Evolutionary conservation across 1,284 basidiomycete species (phyloP).

Genomic region (Erythrobasidium hasegawianum): DNA sequence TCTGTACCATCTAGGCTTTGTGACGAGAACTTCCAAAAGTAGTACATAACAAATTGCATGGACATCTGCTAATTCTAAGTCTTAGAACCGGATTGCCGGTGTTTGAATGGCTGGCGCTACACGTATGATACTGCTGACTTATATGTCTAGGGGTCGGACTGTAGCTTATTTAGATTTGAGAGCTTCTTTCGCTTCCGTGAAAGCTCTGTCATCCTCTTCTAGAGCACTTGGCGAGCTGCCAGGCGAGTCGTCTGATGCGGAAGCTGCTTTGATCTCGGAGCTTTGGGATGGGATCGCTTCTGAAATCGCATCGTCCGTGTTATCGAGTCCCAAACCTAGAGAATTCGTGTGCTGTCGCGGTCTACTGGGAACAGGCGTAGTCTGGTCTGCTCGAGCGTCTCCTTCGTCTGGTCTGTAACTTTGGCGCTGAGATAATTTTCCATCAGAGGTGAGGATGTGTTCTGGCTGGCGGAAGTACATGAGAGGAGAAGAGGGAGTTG

Average conservation of each 20-base stretch:
- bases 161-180: too few relatives aligned
- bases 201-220: slow-evolving; percentile 22
- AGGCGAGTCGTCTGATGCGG: slow-evolving; percentile 6
- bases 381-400: background rate
- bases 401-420: background rate
- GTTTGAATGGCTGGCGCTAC: too few relatives aligned
- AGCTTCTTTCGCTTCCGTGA: slow-evolving; percentile 14
- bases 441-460: background rate
- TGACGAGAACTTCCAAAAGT: too few relatives aligned
- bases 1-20: too few relatives aligned
- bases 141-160: too few relatives aligned
- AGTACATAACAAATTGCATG: too few relatives aligned
- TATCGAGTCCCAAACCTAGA: slow-evolving; percentile 16
- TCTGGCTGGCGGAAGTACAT: background rate
- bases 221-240: slow-evolving; percentile 5
- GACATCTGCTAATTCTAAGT: too few relatives aligned
- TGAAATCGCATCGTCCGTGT: background rate
- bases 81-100: too few relatives aligned
- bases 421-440: too few relatives aligned
- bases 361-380: background rate
- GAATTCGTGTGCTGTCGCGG: slow-evolving; percentile 1
- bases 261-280: background rate
- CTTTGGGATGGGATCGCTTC: background rate
- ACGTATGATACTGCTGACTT: too few relatives aligned
- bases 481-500: background rate